These are phyloP conservation scores for Leptographium galeiforme DNA, from an alignment of 2,329 filamentous ascomycete species.

Conservation along the genomic window DNA sequence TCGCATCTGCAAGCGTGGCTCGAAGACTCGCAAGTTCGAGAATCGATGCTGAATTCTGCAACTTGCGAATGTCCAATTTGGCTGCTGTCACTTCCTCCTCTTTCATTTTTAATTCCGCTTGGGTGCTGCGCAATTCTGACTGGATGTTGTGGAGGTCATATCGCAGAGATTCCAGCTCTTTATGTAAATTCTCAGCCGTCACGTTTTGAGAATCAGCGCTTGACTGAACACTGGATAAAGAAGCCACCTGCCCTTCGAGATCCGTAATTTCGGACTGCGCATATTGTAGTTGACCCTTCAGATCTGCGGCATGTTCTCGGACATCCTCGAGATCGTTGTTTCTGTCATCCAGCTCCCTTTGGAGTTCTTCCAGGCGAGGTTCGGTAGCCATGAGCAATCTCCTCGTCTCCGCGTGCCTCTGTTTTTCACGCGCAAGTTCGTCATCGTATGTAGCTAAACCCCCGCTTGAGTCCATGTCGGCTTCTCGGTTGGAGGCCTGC, in stretches of 20 bases:
- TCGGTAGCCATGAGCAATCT: background rate
- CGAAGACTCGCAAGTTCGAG: background rate
- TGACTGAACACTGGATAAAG: background rate
- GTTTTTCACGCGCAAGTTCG: background rate
- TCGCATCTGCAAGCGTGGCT: background rate
- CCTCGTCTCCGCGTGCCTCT: background rate
- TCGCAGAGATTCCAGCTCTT: background rate
- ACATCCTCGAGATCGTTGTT: background rate
- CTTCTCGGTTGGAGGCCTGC: no score
- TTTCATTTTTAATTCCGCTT: background rate
- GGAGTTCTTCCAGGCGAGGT: background rate
- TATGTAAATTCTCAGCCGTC: background rate
- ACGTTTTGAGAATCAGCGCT: background rate
- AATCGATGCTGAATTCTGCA: no score
- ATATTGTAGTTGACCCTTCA: background rate
- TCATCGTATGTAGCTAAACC: background rate
- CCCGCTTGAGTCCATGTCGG: no score
- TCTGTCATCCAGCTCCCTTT: background rate
- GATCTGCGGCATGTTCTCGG: background rate
- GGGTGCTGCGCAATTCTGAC: background rate
- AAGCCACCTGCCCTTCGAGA: background rate
- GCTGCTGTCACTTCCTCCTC: background rate
- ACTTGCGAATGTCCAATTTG: no score
- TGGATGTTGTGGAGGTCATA: background rate
- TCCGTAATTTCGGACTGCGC: background rate